A percentile compares a stretch with the other conserved stretches of the same genome.
These are phyloP conservation scores for Phymatotrichopsis omnivora DNA, from an alignment of 2,329 filamentous ascomycete genomes.

Conservation along the genomic window DNA sequence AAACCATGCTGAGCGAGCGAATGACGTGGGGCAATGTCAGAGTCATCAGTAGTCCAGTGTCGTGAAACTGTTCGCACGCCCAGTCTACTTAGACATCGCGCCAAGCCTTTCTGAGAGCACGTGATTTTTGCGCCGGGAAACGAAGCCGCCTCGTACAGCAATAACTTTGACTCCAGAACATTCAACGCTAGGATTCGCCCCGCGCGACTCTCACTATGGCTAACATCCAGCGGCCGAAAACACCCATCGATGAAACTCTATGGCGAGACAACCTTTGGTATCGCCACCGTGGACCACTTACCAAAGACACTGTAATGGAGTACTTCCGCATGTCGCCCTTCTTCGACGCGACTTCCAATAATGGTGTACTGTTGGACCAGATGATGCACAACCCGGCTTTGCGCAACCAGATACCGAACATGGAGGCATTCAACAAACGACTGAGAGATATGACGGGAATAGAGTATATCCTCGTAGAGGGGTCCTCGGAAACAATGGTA, in stretches of 20 bases:
- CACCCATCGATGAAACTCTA: conserved; percentile 26
- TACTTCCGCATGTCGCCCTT: conserved; percentile 60
- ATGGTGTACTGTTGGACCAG: conserved; percentile 52
- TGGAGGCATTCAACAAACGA: conserved; percentile 53
- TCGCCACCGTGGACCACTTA: conserved; percentile 18
- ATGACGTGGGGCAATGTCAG: too few species aligned
- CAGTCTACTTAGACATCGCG: too few species aligned
- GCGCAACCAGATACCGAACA: conserved; percentile 48
- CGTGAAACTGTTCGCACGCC: too few species aligned
- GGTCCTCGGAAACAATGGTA: conserved; percentile 48
- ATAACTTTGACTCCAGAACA: too few species aligned
- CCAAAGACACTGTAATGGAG: conserved; percentile 27
- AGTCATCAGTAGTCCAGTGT: too few species aligned
- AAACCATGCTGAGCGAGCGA: conserved; percentile 1
- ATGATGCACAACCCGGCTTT: conserved; percentile 52
- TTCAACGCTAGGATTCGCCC: neutral
- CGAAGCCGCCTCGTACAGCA: too few species aligned
- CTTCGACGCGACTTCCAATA: conserved; percentile 58
- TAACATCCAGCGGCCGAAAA: conserved; percentile 23
- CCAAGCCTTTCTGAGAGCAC: too few species aligned
- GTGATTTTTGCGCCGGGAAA: too few species aligned
- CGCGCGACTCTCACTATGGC: conserved; percentile 12
- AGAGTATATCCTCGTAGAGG: conserved; percentile 56
- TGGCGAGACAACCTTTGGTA: conserved; percentile 24
- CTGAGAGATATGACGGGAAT: conserved; percentile 55